Evolutionary conservation across 1,284 basidiomycete genomes (phyloP), one percentile per base, ranked within the genome.

Genomic region (Sphagnurus paluster): DNA sequence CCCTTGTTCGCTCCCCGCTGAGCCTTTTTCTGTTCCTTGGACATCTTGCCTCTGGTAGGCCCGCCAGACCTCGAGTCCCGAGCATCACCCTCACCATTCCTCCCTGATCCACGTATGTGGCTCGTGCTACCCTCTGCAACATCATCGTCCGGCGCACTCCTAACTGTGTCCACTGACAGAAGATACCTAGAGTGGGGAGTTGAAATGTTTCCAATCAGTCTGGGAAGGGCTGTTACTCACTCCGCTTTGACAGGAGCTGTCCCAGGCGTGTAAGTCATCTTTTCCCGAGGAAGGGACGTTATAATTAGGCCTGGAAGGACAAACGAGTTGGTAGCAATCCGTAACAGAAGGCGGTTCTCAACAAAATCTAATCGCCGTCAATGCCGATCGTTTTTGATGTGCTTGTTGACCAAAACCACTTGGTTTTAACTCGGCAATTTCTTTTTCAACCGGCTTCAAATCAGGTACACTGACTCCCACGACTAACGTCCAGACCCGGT

Each of bases 1-100:
- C 81, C 84, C 63, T 92, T 93, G 65, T 93, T 93, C 46, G 84
- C 80, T 2, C 90, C 90, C 28, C 78, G 72, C 49, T 80, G 77
- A 26, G 81, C 79, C 63, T 89, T 89, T 66, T 83, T 87, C 63
- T 89, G 79, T 48, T 68, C 67, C 47, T 68, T 71, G 4, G 62
- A 59, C 54, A 63, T 69, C 47, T 76, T 77, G 56, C 74, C 71
- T 26, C 73, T 64, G 34, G 65, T 58, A 48, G 68, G 49, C 49
- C 67, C 48, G 56, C 65, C 49, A 52, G 49, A 39, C 61, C 66
- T 36, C 53, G 52, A 34, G 39, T 56, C 49, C 26, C 39, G 37
- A 36, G 33, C n/a, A 19, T 55, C 63, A 13, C 62, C 56, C 11
- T 50, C 55, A 25, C 63, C 65, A 34, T 60, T 61, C 20, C 54